Conservation (phyloP, 139 green algal genomes). For the Chlorella sp. region DNA sequence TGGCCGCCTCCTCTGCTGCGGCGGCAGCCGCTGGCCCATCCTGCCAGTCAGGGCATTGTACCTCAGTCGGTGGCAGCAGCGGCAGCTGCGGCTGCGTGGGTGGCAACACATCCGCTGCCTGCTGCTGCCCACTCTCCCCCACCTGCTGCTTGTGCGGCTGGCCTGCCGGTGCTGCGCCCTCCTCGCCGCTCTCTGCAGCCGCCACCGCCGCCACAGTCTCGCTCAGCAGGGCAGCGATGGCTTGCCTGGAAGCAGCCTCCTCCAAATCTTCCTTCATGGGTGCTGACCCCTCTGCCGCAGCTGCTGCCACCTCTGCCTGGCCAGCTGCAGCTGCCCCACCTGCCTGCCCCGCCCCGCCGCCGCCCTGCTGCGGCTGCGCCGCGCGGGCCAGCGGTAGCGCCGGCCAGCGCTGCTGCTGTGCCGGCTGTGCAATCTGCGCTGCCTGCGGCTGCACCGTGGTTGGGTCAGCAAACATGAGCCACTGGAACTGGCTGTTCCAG, state of each 20-base stretch:
- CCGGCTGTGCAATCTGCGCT: neutral
- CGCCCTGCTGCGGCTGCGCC: too few relatives aligned
- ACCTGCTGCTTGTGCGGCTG: neutral
- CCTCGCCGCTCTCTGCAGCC: too few relatives aligned
- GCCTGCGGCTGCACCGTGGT: neutral
- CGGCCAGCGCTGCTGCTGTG: neutral
- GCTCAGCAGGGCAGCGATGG: too few relatives aligned
- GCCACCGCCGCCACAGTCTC: too few relatives aligned
- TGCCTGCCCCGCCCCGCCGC: too few relatives aligned
- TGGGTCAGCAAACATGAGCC: constrained; percentile 25
- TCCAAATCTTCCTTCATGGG: too few relatives aligned
- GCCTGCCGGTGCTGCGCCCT: neutral
- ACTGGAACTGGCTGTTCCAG: constrained; percentile 10
- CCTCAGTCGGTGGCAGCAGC: neutral
- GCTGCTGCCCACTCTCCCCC: neutral
- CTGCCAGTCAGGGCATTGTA: too few relatives aligned
- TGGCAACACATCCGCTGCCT: neutral
- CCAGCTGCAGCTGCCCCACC: too few relatives aligned
- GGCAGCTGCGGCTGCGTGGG: neutral
- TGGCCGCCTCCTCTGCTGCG: too few relatives aligned
- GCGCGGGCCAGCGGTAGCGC: neutral
- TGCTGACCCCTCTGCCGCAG: neutral
- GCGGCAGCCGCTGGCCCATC: too few relatives aligned
- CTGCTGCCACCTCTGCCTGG: neutral
- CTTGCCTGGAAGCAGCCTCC: too few relatives aligned